Evolutionary conservation across 2,329 filamentous ascomycete genomes (phyloP), one percentile per base, ranked within the genome.

Genomic region (Claviceps pusilla): DNA sequence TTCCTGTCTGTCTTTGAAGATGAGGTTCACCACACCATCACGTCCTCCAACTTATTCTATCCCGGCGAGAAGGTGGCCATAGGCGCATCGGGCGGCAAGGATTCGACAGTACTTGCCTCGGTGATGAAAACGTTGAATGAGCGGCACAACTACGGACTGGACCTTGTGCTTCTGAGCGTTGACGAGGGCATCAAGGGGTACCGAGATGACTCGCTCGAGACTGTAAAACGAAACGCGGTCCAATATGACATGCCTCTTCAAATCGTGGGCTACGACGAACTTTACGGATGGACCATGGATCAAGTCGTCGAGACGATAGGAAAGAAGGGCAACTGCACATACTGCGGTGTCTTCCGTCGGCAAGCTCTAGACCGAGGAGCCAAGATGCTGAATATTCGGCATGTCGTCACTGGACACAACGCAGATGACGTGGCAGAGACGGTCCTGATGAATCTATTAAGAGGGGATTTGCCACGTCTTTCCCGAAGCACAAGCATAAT

Each of bases 241-340:
- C 89, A 97, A 68, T 96, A 97, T 70, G 82, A 85, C 1, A 94
- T 98, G 85, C 82, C 87, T 0, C 73, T 98, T 50, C 87, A 89
- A 62, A 95, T 98, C 54, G 82, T 98, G 51, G 89, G 91, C 51
- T 98, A 98, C 64, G 85, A 84, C 53, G 87, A 96, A 64, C 75
- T 98, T 10, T 98, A 98, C 67, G 93, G 91, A 9, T 98, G 93
- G 93, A 96, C 90, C 1, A 98, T 98, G 93, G 93, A 98, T 65
- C 89, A 97, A 65, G 93, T 98, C 10, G 94, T 98, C 4, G 87
- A 90, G 63, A 88, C 91, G 50, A 87, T 98, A 51, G 93, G 93
- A 14, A 97, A 96, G 73, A 97, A 96, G 69, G 90, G 91, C 35
- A 98, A 98, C 69, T 98, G 93, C 76, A 98, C 94, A 35, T 98